phyloP scores from a whole-genome alignment of 1,284 basidiomycete genomes.

The Stereum hirsutum region DNA sequence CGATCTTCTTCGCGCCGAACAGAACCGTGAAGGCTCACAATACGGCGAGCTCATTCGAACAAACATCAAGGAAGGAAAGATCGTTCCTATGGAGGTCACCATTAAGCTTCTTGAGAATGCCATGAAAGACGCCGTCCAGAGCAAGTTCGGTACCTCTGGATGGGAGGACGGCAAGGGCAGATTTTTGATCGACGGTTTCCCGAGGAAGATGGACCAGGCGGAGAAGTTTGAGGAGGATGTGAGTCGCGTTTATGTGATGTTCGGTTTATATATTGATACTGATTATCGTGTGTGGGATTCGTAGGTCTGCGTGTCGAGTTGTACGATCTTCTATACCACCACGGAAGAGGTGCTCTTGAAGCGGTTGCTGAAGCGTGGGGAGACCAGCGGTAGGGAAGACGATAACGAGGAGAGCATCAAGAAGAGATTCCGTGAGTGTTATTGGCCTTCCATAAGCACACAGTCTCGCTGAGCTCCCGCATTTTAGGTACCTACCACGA shows the following conservation, averaged over 20 bases:
- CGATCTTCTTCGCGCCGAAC: constrained; percentile 93
- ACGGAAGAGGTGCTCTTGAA: constrained; percentile 84
- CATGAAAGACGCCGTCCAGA: constrained; percentile 61
- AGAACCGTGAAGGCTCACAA: constrained; percentile 78
- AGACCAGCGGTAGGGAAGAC: constrained; percentile 94
- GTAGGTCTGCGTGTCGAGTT: constrained; percentile 73
- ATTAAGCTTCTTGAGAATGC: constrained; percentile 94
- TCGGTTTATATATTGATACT: constrained; percentile 1
- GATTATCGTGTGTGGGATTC: background rate
- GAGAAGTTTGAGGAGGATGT: constrained; percentile 87
- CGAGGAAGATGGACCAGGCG: constrained; percentile 98
- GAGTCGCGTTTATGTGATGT: constrained; percentile 17
- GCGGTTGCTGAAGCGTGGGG: constrained; percentile 81
- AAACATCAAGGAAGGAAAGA: constrained; percentile 88
- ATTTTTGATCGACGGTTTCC: constrained; percentile 97
- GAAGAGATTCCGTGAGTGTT: constrained; percentile 83
- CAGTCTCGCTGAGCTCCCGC: background rate
- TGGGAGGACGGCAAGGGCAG: constrained; percentile 75
- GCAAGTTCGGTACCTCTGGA: constrained; percentile 31
- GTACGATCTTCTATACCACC: constrained; percentile 87
- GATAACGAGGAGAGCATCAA: constrained; percentile 95
- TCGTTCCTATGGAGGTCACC: constrained; percentile 97
- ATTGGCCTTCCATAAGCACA: constrained; percentile 3
- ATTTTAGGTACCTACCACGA: constrained; percentile 77
- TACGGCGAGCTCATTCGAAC: constrained; percentile 85